Evolutionary conservation across 352 stramenopile genomes (phyloP).

Genomic region (Globisporangium yorkense): DNA sequence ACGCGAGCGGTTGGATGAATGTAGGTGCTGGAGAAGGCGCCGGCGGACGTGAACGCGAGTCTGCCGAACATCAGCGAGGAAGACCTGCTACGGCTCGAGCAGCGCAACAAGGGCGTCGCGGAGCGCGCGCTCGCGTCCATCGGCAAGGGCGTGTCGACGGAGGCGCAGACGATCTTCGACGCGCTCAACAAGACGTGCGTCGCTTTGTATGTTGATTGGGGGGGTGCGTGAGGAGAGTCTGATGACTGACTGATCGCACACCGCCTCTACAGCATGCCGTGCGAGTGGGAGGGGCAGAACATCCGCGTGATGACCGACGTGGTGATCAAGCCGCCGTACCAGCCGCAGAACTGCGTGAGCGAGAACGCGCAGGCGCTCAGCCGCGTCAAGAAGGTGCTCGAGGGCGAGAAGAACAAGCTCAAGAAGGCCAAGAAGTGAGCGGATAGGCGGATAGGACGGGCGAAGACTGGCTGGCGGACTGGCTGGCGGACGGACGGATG

Average conservation of each 20-base stretch:
- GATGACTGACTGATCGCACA: neutral
- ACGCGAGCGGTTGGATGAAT: neutral
- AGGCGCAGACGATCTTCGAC: conserved; percentile 82
- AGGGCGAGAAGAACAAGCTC: conserved; percentile 72
- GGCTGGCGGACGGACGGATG: too few relatives aligned
- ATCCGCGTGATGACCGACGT: conserved; percentile 86
- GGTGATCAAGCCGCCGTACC: conserved; percentile 80
- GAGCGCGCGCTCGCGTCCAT: conserved; percentile 76
- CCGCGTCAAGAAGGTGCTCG: conserved; percentile 83
- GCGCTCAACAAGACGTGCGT: conserved; percentile 86
- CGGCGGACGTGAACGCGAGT: conserved; percentile 33
- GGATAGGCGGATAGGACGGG: conserved; percentile 9
- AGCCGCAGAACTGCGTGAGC: conserved; percentile 73
- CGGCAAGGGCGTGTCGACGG: conserved; percentile 57
- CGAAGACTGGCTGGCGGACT: too few relatives aligned
- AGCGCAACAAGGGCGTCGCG: conserved; percentile 63
- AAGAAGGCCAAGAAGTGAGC: conserved; percentile 46
- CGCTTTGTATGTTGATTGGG: neutral
- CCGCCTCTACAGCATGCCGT: conserved; percentile 58
- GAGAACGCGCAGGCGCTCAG: conserved; percentile 65
- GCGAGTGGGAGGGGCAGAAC: conserved; percentile 73
- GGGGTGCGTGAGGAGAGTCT: neutral
- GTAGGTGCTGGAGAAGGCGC: conserved; percentile 46
- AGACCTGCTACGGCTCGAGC: conserved; percentile 66
- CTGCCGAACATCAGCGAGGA: conserved; percentile 58